Percentiles rank a stretch among this genome's conserved stretches.
phyloP scores from a whole-genome alignment of 345 rosid species.

The Sonneratia alba region DNA sequence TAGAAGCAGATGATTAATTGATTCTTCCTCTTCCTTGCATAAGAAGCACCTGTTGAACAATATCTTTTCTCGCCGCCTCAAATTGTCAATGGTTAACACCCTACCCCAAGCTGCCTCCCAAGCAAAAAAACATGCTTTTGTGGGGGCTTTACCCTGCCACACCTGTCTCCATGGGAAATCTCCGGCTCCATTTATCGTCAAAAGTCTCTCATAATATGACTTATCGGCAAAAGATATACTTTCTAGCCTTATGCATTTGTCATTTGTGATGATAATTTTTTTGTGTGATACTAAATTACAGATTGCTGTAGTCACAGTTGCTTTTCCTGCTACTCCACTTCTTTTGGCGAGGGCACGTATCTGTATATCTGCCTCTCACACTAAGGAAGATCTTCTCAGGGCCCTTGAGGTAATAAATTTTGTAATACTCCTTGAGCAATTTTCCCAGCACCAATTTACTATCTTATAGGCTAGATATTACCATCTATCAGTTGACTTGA shows the following conservation, averaged over 20 bases:
- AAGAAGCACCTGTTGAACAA: no score
- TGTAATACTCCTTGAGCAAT: not conserved
- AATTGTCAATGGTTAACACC: no score
- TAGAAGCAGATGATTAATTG: no score
- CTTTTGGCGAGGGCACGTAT: slow-evolving; percentile 80
- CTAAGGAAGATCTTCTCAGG: slow-evolving; percentile 53
- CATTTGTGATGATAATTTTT: not conserved
- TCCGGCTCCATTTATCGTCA: no score
- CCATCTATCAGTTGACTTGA: not conserved
- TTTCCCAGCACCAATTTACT: not conserved
- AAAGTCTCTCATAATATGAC: no score
- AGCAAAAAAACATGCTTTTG: no score
- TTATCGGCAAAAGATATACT: no score
- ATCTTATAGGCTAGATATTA: not conserved
- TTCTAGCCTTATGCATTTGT: not conserved
- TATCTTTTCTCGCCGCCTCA: no score
- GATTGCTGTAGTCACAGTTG: slow-evolving; percentile 56
- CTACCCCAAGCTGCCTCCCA: no score
- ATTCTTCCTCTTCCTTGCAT: no score
- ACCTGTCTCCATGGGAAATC: no score
- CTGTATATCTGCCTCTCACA: slow-evolving; percentile 74
- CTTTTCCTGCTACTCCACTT: slow-evolving; percentile 63
- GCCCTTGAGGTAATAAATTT: slow-evolving; percentile 50
- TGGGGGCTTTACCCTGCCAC: no score
- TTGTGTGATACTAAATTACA: slow-evolving; percentile 11